Evolutionary conservation across 768 basidiomycete species (phyloP), one percentile per base, ranked within the genome.

Genomic region (Tricholomella constricta): DNA sequence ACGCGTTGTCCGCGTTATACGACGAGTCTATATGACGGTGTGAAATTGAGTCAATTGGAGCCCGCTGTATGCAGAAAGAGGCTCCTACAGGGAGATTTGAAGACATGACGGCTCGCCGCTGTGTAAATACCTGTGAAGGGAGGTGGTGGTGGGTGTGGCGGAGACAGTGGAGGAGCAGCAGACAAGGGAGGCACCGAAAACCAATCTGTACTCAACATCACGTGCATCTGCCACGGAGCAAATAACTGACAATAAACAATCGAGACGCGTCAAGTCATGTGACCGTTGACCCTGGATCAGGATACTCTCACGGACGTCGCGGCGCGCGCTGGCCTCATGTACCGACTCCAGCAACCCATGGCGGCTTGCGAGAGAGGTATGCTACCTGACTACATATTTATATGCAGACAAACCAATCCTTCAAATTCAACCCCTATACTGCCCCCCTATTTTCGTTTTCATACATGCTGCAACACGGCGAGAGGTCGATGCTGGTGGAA

Each of bases 1-100:
- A 50, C 75, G 65, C 46, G 73, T 72, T 55, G 72, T 69, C 71
- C 86, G 80, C 56, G 83, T 82, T 59, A 82, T 76, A 74, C 89
- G 86, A 64, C 89, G 86, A 63, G 84, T 84, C 88, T 90, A 48
- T 55, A 46, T 46, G 35, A 41, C 48, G 55, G 57, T 27, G 61
- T 47, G 7, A 29, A 47, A 41, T 49, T 47, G 55, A 60, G 44
- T 55, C 42, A 54, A 49, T 46, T 38, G 44, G 25, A 35, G 44
- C 22, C 26, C 35, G 29, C 23, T 22, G 51, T 38, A 54, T 17
- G 47, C 51, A n/a, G 29, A 41, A 51, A 46, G 48, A 48, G 43
- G 44, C 37, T 57, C 77, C 58, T 60, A 78, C 79, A 52, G 79
- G 75, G 56, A 80, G 73, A 62, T 67, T 72, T 52, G 78, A 76